Percentiles rank a stretch among this genome's conserved stretches.
Evolutionary conservation across 345 rosid genomes (phyloP).

Genomic region (Capsella bursapastoris): DNA sequence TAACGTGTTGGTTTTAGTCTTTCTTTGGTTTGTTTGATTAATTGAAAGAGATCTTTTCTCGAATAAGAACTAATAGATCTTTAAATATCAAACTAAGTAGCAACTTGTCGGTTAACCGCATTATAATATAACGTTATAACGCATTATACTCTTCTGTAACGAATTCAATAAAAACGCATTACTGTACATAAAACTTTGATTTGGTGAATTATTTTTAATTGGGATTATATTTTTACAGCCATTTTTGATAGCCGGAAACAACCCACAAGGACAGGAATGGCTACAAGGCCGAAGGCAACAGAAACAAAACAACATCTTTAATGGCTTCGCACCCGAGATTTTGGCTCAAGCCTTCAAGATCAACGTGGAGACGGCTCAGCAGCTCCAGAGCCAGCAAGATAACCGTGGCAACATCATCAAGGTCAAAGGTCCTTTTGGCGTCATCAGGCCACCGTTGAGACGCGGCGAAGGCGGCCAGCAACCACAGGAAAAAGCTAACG

Average conservation of each 20-base stretch:
- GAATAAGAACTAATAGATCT: background rate
- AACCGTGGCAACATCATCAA: constrained; percentile 57
- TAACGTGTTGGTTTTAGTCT: background rate
- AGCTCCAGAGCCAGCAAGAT: constrained; percentile 53
- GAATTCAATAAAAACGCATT: background rate
- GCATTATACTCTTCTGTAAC: background rate
- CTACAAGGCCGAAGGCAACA: constrained; percentile 35
- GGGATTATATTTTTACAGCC: constrained; percentile 35
- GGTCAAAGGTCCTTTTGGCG: constrained; percentile 49
- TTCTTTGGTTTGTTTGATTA: background rate
- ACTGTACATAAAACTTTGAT: background rate
- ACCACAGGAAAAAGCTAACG: constrained; percentile 42
- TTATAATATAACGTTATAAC: no score
- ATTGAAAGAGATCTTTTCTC: background rate
- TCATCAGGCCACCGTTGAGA: constrained; percentile 51
- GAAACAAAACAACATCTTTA: constrained; percentile 56
- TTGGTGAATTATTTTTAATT: background rate
- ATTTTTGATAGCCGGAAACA: constrained; percentile 64
- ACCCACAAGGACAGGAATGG: constrained; percentile 48
- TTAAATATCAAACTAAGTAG: background rate
- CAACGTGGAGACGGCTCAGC: constrained; percentile 45
- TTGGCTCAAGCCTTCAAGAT: constrained; percentile 62
- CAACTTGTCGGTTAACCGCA: background rate
- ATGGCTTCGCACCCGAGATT: constrained; percentile 51
- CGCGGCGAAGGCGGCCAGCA: constrained; percentile 27